phyloP scores from a whole-genome alignment of 441 rosid genomes.

The Monsonia emarginata region DNA sequence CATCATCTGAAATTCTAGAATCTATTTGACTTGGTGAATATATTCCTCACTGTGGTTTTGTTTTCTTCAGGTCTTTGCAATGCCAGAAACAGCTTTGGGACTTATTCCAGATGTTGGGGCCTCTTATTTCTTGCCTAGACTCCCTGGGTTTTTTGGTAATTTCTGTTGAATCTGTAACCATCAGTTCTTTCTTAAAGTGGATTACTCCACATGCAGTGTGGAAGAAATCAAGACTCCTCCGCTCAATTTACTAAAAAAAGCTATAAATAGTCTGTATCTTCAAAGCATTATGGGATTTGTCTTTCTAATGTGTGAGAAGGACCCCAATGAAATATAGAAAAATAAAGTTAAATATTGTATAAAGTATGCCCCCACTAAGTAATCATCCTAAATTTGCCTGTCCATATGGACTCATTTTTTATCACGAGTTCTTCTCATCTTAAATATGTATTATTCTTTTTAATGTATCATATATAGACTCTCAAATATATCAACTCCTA shows the following conservation, averaged over 20 bases:
- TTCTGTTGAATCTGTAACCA: neutral
- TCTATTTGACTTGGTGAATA: neutral
- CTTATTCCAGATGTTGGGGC: conserved; percentile 85
- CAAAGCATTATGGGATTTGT: neutral
- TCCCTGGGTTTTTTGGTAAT: conserved; percentile 83
- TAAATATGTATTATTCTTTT: neutral
- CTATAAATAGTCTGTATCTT: too few relatives aligned
- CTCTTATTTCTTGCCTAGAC: conserved; percentile 80
- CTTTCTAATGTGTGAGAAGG: neutral
- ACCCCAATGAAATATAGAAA: neutral
- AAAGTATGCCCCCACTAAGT: neutral
- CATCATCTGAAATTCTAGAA: neutral
- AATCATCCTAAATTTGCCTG: neutral
- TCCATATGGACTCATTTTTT: neutral
- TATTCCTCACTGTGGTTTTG: conserved; percentile 1
- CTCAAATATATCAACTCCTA: neutral
- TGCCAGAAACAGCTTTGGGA: conserved; percentile 80
- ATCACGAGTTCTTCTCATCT: neutral
- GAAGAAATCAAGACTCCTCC: too few relatives aligned
- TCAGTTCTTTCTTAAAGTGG: neutral
- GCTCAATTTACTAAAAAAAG: neutral
- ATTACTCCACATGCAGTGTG: neutral
- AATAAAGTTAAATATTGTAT: neutral
- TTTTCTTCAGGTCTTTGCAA: conserved; percentile 58
- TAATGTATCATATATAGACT: neutral